Evolutionary conservation across 495 filamentous ascomycete genomes (phyloP).

Genomic region (Rostrohypoxylon terebratum): DNA sequence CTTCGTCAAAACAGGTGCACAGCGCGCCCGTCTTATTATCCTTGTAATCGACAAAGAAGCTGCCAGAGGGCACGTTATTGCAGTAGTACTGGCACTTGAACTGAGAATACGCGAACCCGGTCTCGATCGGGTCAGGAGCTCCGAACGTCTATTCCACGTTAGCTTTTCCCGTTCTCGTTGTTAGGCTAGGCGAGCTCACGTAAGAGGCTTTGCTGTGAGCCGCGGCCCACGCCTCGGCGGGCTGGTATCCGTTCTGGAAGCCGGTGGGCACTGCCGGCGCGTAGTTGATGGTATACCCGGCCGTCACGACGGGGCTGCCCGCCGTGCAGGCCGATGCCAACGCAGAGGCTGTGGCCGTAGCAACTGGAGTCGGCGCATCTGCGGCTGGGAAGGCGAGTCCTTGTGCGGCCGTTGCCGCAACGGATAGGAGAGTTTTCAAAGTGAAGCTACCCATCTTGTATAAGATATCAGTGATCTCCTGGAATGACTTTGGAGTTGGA

Average conservation of each 20-base stretch:
- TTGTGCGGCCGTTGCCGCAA: slow-evolving; percentile 8
- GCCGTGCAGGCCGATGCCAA: slow-evolving; percentile 36
- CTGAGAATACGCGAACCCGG: slow-evolving; percentile 78
- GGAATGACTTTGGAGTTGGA: background rate
- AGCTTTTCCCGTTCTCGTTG: background rate
- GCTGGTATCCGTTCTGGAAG: slow-evolving; percentile 43
- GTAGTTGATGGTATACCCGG: slow-evolving; percentile 46
- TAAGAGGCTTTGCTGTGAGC: slow-evolving; percentile 43
- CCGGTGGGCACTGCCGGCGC: slow-evolving; percentile 38
- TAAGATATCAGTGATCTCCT: background rate
- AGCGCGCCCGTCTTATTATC: slow-evolving; percentile 27
- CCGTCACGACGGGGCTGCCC: slow-evolving; percentile 38
- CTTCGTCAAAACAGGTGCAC: slow-evolving; percentile 45
- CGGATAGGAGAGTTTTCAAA: slow-evolving; percentile 5
- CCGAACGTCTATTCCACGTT: slow-evolving; percentile 42
- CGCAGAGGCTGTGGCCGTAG: background rate
- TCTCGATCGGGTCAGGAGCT: slow-evolving; percentile 39
- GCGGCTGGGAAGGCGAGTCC: slow-evolving; percentile 35
- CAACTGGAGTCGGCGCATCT: slow-evolving; percentile 16
- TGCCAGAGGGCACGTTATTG: slow-evolving; percentile 25
- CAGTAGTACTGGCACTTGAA: slow-evolving; percentile 76
- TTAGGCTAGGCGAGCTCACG: slow-evolving; percentile 22
- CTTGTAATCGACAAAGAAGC: slow-evolving; percentile 47
- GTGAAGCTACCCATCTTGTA: slow-evolving; percentile 28
- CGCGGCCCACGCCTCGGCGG: slow-evolving; percentile 36